phyloP scores from a whole-genome alignment of 2,329 filamentous ascomycete genomes.

The Shiraia sp. region DNA sequence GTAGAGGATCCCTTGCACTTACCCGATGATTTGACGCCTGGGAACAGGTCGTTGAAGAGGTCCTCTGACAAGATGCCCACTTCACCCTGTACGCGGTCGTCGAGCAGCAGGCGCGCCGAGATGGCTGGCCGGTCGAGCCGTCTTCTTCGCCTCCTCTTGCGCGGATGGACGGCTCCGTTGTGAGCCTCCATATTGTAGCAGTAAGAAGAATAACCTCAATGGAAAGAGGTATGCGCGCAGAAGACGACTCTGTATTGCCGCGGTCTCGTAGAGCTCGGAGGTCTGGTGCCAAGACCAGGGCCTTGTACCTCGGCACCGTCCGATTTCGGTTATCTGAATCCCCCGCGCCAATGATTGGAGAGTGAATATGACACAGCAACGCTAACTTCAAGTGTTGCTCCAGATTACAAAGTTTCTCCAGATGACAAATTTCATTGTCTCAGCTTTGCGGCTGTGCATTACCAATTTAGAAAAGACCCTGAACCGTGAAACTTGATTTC shows the following conservation, averaged over 20 bases:
- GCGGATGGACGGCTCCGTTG: slow-evolving; percentile 40
- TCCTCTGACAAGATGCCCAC: slow-evolving; percentile 85
- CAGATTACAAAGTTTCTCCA: too few relatives aligned
- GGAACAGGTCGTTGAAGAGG: slow-evolving; percentile 80
- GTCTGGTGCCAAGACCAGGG: slow-evolving; percentile 13
- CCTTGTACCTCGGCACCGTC: slow-evolving; percentile 26
- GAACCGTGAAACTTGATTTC: too few relatives aligned
- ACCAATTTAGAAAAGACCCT: too few relatives aligned
- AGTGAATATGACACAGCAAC: too few relatives aligned
- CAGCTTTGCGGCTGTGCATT: too few relatives aligned
- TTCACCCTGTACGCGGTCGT: slow-evolving; percentile 83
- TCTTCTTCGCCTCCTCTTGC: slow-evolving; percentile 59
- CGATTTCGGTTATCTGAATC: neutral
- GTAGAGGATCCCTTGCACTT: slow-evolving; percentile 2
- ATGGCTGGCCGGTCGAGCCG: slow-evolving; percentile 71
- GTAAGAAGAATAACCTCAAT: slow-evolving; percentile 11
- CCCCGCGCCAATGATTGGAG: too few relatives aligned
- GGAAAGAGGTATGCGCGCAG: slow-evolving; percentile 8
- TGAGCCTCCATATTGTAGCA: slow-evolving; percentile 33
- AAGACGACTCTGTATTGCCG: slow-evolving; percentile 9
- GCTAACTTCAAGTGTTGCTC: too few relatives aligned
- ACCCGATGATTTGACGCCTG: slow-evolving; percentile 43
- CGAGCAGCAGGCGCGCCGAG: slow-evolving; percentile 78
- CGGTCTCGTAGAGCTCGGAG: slow-evolving; percentile 18
- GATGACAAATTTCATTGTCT: too few relatives aligned